Base-by-base conservation (phyloP, 495 filamentous ascomycete genomes). In the Zalerion maritima region DNA sequence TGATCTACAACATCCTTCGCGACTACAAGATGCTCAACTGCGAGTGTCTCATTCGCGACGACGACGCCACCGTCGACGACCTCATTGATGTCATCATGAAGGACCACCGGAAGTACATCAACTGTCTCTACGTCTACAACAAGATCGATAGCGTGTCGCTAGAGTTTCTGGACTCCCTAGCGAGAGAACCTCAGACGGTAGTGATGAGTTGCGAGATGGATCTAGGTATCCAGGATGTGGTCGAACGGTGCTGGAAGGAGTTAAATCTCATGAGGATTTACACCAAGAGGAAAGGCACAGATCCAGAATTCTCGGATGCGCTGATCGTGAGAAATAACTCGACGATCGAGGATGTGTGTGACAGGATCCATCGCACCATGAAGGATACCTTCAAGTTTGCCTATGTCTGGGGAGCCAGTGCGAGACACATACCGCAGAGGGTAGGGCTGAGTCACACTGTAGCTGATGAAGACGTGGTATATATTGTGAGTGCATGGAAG, bases 381-480 rank as follows among this genome's bases (percentile, higher is more conserved):
- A 96, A 94, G 67, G 91, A 99, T 25, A 93, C 83, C 2, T 99
- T 96, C 62, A 99, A 96, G 60, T 96, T 94, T 59, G 91, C 91
- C 1, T 52, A 96, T 43, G 91, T 99, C 2, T 99, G 91, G 91
- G 91, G 91, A 13, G 83, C 82, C 7, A 94, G 86, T 55, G 89
- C 89, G 13, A 64, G 83, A 41, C 91, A 99, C 67, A 65, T 94
- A 9, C 89, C 91, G 9, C 91, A 99, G 57, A 67, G 91, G 24
- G 87, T 94, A 18, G 91, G 91, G 2, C 53, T 99, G 47, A 62
- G 68, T 6, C 91, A 99, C 69, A 39, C 69, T 22, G 86, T 99
- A 34, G 64, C 77, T 2, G 91, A 99, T 46, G 91, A 94, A 58
- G 91, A 99, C 63, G 91, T 99, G 26, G 84, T 99, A 33, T 86